These are phyloP conservation scores for Metschnikowia lochheadii DNA, from an alignment of 805 yeast genomes.

Conservation along the genomic window DNA sequence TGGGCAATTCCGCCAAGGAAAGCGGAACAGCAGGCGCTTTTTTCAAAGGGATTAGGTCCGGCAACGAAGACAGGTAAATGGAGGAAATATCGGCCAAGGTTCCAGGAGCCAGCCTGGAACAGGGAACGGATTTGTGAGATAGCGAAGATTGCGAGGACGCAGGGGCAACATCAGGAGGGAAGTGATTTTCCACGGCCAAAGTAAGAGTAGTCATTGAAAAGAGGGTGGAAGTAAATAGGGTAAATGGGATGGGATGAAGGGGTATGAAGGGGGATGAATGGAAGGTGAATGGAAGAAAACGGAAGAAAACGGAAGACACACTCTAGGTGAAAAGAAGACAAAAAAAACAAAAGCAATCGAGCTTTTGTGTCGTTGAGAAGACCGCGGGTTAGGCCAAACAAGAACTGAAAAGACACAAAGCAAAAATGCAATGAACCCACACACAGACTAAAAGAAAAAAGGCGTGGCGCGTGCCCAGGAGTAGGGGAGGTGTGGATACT, in stretches of 20 bases:
- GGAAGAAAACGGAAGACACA: not conserved
- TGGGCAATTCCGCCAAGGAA: not conserved
- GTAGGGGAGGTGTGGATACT: not conserved
- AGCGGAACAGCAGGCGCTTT: not conserved
- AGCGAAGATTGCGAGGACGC: not conserved
- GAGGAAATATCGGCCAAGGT: slow-evolving; percentile 1
- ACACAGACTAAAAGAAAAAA: not conserved
- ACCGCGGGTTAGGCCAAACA: not conserved
- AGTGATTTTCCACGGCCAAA: slow-evolving; percentile 14
- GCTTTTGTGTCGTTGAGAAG: slow-evolving; percentile 1
- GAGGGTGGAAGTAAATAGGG: not conserved
- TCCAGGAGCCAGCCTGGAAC: slow-evolving; percentile 3
- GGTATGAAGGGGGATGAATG: not conserved
- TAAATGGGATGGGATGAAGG: not conserved
- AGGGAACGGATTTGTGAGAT: not conserved
- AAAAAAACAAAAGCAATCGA: not conserved
- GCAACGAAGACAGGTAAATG: slow-evolving; percentile 2
- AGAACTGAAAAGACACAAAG: not conserved
- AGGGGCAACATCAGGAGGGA: slow-evolving; percentile 10
- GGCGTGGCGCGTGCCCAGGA: not conserved
- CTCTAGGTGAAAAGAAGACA: too few relatives aligned
- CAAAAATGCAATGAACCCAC: not conserved
- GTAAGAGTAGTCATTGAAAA: slow-evolving; percentile 16
- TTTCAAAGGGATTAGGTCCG: not conserved
- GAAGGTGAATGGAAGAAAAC: not conserved